Evolutionary conservation across 257 asterid species (phyloP).

Genomic region (Solanum piurae): DNA sequence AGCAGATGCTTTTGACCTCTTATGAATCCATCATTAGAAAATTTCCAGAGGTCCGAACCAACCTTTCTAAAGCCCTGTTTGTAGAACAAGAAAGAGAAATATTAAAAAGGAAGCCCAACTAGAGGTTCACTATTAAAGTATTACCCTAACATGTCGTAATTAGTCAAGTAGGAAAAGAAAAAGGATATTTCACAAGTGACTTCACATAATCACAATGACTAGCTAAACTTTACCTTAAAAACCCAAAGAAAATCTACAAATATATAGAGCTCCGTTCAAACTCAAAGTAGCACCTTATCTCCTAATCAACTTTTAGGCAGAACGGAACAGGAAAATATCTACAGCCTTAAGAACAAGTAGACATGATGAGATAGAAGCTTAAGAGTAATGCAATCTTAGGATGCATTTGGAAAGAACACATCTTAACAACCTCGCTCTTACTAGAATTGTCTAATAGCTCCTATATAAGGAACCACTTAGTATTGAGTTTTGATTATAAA

Average conservation of each 20-base stretch:
- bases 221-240: not conserved
- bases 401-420: not conserved
- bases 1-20: constrained; percentile 82
- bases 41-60: constrained; percentile 86
- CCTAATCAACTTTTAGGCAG: not conserved
- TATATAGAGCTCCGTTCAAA: not conserved
- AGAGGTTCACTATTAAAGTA: not conserved
- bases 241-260: not conserved
- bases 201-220: not conserved
- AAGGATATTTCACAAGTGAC: not conserved
- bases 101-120: not conserved
- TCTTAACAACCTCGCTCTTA: not conserved
- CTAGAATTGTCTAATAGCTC: not conserved
- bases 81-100: not conserved
- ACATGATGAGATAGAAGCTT: not conserved
- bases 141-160: not conserved
- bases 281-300: not conserved
- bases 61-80: constrained; percentile 73
- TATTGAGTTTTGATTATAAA: not conserved
- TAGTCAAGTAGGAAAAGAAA: not conserved
- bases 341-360: not conserved
- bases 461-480: not conserved
- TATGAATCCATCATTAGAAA: constrained; percentile 75
- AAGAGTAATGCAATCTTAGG: not conserved
- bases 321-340: not conserved